A percentile compares a stretch with the other conserved stretches of the same genome.
Evolutionary conservation across 768 basidiomycete species (phyloP).

Genomic region (Xerocomellus chrysenteron): DNA sequence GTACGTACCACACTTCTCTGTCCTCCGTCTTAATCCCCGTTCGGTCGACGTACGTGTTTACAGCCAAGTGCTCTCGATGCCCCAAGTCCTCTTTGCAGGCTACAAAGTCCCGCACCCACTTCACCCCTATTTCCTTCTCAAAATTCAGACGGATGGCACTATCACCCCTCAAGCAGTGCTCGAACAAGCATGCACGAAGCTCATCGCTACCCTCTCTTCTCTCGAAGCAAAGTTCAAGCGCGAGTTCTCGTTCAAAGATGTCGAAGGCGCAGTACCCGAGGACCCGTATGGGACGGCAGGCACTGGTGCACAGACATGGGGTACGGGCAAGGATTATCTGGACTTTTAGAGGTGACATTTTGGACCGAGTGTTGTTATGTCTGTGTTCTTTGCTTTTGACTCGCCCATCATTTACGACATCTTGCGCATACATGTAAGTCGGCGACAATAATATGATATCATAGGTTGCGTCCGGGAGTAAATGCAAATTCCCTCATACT

Average conservation of each 20-base stretch:
- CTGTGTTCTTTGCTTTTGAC: background rate
- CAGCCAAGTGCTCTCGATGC: slow-evolving; percentile 89
- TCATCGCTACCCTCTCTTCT: slow-evolving; percentile 68
- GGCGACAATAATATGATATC: background rate
- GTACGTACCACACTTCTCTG: slow-evolving; percentile 46
- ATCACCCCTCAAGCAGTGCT: slow-evolving; percentile 80
- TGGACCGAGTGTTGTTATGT: background rate
- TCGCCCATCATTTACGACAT: background rate
- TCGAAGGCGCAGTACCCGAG: slow-evolving; percentile 48
- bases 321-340: slow-evolving; percentile 50
- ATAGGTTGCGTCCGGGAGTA: background rate
- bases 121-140: slow-evolving; percentile 91
- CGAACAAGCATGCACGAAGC: slow-evolving; percentile 77
- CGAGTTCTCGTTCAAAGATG: slow-evolving; percentile 79
- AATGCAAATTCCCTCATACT: background rate
- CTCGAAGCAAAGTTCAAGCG: slow-evolving; percentile 78
- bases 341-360: slow-evolving; percentile 43
- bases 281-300: slow-evolving; percentile 51
- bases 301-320: slow-evolving; percentile 44
- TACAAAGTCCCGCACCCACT: slow-evolving; percentile 98
- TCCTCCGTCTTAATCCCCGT: background rate
- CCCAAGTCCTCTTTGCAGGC: slow-evolving; percentile 90
- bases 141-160: slow-evolving; percentile 91
- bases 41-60: slow-evolving; percentile 6
- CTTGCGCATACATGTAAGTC: background rate